Percentiles rank a stretch among this genome's conserved stretches.
phyloP scores from a whole-genome alignment of 164 flowering plant species.

The Sedum album region DNA sequence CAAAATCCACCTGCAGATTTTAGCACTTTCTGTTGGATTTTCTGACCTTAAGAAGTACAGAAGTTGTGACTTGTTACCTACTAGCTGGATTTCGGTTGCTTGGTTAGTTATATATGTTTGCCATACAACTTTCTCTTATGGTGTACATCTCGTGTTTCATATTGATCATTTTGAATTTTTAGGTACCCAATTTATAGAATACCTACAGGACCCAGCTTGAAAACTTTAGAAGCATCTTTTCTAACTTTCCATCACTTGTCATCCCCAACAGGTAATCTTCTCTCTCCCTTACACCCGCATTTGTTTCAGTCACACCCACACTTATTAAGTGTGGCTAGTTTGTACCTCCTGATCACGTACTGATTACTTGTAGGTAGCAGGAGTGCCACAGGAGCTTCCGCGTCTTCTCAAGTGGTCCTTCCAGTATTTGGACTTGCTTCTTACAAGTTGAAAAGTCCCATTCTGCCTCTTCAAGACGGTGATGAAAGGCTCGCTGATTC shows the following conservation, averaged over 20 bases:
- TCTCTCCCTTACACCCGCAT: conserved; percentile 12
- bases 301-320: neutral
- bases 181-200: conserved; percentile 86
- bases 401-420: conserved; percentile 33
- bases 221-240: too few species aligned
- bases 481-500: neutral
- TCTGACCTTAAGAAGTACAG: conserved; percentile 42
- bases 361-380: conserved; percentile 12
- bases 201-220: too few species aligned
- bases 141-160: neutral
- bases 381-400: conserved; percentile 16
- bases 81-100: conserved; percentile 78
- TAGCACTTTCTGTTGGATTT: conserved; percentile 35
- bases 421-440: conserved; percentile 74
- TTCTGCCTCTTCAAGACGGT: conserved; percentile 18
- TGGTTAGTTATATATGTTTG: conserved; percentile 32
- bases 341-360: neutral
- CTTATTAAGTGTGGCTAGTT: neutral
- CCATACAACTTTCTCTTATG: neutral
- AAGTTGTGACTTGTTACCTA: conserved; percentile 64
- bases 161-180: conserved; percentile 9
- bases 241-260: conserved; percentile 24
- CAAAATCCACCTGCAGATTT: conserved; percentile 29
- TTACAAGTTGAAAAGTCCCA: conserved; percentile 51
- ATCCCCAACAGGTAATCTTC: conserved; percentile 34